Evolutionary conservation across 140 eudicot species (phyloP), one percentile per base, ranked within the genome.

Genomic region (Stevia rebaudiana): DNA sequence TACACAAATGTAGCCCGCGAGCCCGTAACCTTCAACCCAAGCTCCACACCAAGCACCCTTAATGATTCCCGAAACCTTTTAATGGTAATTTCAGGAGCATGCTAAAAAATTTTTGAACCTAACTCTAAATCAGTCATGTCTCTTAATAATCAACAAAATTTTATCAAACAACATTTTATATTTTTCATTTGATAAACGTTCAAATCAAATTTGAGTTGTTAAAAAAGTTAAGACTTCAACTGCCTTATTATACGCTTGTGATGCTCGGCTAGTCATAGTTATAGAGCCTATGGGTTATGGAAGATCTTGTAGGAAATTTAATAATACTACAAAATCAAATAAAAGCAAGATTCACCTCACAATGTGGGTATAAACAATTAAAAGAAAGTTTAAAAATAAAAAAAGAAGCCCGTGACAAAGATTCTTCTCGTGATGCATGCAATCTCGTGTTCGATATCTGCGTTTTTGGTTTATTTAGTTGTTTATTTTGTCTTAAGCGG

Each of bases 401-500:
- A 59, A 47, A 61, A 53, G 64, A 62, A 61, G 56, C 68, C 47
- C 65, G 68, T 73, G 73, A 24, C 73, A 57, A 73, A 73, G 73
- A 73, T 65, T 73, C 72, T 73, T 73, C 61, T 73, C 59, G 72
- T 73, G 67, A 73, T 64, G 61, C 72, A 54, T 64, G 67, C 36
- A 42, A 23, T 65, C 31, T 55, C 46, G 48, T 16, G 55, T 61
- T 71, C 31, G 16, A 62, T 37, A 61, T 37, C 70, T 71, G 24
- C 44, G 19, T 52, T 68, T 17, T 5, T 66, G 12, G 15, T 21
- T 66, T 66, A 0, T 3, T 22, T 36, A 3, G 5, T 21, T n/a
- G n/a, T n/a, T n/a, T n/a, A n/a, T n/a, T n/a, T n/a, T n/a, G n/a
- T n/a, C n/a, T n/a, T n/a, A n/a, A n/a, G n/a, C n/a, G n/a, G n/a